A percentile compares a stretch with the other conserved stretches of the same genome.
Evolutionary conservation across 1,284 basidiomycete genomes (phyloP).

Genomic region (Heimioporus punctisporus): DNA sequence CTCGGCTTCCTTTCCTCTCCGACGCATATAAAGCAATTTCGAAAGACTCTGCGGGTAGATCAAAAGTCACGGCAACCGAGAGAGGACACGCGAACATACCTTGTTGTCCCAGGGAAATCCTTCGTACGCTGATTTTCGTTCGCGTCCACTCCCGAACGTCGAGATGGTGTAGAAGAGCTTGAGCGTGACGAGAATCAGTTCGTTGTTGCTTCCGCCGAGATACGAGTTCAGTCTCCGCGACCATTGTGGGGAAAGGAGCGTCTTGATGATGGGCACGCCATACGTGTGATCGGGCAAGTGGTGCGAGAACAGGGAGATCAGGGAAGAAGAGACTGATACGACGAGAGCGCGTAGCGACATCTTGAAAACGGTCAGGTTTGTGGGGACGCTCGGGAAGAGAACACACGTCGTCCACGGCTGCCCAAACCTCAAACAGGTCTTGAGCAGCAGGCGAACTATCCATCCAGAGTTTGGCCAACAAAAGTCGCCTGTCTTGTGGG

Average conservation of each 20-base stretch:
- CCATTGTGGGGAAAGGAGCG: constrained; percentile 54
- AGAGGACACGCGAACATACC: constrained; percentile 36
- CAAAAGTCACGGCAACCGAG: background rate
- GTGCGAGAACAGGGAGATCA: constrained; percentile 60
- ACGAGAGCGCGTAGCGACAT: constrained; percentile 44
- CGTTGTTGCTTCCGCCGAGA: constrained; percentile 59
- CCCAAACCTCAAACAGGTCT: constrained; percentile 68
- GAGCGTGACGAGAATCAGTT: constrained; percentile 63
- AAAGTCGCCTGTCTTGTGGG: constrained; percentile 58
- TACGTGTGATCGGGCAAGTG: constrained; percentile 66
- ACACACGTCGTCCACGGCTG: constrained; percentile 48
- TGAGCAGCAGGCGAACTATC: constrained; percentile 52
- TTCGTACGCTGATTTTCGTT: constrained; percentile 62
- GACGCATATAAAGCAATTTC: constrained; percentile 70
- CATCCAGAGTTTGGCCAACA: constrained; percentile 64
- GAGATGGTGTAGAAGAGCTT: constrained; percentile 65
- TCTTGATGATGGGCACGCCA: constrained; percentile 62
- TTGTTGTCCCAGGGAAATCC: constrained; percentile 78
- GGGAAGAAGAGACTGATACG: constrained; percentile 53
- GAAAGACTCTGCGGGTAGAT: constrained; percentile 51
- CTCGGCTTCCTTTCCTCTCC: constrained; percentile 49
- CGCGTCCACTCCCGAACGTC: constrained; percentile 61
- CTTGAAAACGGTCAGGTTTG: constrained; percentile 26
- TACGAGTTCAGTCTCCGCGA: constrained; percentile 59
- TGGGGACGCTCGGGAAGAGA: background rate